phyloP scores from a whole-genome alignment of 768 basidiomycete species.

The Multifurca ochricompacta region DNA sequence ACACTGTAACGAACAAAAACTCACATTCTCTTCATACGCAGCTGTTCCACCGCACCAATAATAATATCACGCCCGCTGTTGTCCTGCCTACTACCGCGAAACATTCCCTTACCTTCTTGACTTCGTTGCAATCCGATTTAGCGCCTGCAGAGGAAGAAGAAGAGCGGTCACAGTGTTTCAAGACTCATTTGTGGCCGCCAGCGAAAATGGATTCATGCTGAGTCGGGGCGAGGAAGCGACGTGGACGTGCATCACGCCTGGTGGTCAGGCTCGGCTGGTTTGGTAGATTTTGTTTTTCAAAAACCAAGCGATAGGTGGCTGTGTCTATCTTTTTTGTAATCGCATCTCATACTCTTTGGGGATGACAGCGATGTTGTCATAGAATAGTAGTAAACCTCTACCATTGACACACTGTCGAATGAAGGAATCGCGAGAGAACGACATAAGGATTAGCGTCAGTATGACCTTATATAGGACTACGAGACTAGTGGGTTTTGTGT shows the following conservation, averaged over 20 bases:
- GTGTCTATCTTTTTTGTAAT: no score
- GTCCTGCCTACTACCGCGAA: background rate
- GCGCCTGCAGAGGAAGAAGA: background rate
- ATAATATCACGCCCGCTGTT: background rate
- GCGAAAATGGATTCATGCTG: constrained; percentile 47
- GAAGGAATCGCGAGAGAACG: no score
- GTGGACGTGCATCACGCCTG: constrained; percentile 39
- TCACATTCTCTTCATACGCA: background rate
- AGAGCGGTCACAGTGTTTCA: constrained; percentile 21
- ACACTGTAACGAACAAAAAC: background rate
- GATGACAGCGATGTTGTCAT: no score
- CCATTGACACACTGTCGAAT: no score
- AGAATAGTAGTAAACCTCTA: no score
- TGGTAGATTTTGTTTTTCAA: constrained; percentile 23
- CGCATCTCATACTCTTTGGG: no score
- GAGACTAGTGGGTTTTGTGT: no score
- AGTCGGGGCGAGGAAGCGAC: constrained; percentile 27
- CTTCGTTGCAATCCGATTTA: background rate
- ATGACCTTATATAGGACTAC: no score
- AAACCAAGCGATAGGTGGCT: no score
- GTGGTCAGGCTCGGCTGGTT: constrained; percentile 26
- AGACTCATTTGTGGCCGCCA: constrained; percentile 38
- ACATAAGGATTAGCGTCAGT: no score
- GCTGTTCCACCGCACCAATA: constrained; percentile 5
- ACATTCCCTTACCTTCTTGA: constrained; percentile 3